Evolutionary conservation across 177 flowering plant genomes (phyloP), one percentile per base, ranked within the genome.

Genomic region (Vitis hybrid): DNA sequence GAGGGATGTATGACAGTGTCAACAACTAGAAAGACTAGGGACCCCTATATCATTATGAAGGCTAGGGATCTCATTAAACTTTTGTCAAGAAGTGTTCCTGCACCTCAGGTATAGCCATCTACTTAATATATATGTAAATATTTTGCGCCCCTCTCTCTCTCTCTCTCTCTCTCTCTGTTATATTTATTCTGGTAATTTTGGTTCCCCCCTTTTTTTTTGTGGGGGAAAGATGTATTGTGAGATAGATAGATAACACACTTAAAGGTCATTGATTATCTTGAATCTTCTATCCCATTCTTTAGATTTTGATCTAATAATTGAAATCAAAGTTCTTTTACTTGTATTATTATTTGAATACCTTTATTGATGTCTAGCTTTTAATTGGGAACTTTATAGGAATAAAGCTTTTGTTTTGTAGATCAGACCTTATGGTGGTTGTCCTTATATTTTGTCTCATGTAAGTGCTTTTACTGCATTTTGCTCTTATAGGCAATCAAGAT

Each of bases 71-170:
- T 93, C 57, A 84, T 93, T 62, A 86, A 82, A 74, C 97, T 93
- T 79, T 77, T 96, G 61, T 84, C 99, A 32, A 82, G 99, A 85
- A 92, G 99, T 85, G 99, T 96, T 66, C 98, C 97, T 79, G 97
- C 92, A 48, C 89, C 91, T 70, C 97, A 96, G 96, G 99, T 91
- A 77, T 4, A 45, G 12, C 51, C 4, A 45, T 21, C 51, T 30
- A n/a, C 12, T 18, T 67, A 51, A 58, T n/a, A 54, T 60, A 39
- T 39, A 39, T 39, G 7, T 34, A 6, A 0, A 34, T 34, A 6
- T 34, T 6, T 34, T 23, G n/a, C n/a, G 3, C 0, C 3, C 26
- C 23, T 2, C 23, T 0, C 23, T 0, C 23, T 23, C 23, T 23
- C 23, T 23, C 6, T 6, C 0, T 34, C 45, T 34, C 7, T 34